Evolutionary conservation across 2,329 filamentous ascomycete genomes (phyloP).

Genomic region (Phialophora tarda): DNA sequence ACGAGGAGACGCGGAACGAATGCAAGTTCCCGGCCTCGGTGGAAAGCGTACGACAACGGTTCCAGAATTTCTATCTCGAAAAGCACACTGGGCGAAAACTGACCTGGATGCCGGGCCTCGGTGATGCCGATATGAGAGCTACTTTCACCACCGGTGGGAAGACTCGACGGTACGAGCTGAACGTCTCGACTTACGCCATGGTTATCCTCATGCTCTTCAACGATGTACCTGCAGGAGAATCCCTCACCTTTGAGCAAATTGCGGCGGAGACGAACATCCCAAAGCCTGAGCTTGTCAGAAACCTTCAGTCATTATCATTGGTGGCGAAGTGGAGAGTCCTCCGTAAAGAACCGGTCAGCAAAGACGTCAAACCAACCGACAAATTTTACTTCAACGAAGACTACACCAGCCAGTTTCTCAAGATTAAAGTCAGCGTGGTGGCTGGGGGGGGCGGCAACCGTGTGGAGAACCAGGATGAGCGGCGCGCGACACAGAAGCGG

Average conservation of each 20-base stretch:
- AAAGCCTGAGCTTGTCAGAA: constrained; percentile 72
- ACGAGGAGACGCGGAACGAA: constrained; percentile 55
- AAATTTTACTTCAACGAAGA: constrained; percentile 80
- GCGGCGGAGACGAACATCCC: constrained; percentile 82
- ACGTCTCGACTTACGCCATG: constrained; percentile 92
- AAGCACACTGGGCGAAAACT: constrained; percentile 87
- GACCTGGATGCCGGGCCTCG: constrained; percentile 78
- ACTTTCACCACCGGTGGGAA: constrained; percentile 76
- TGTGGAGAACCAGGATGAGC: constrained; percentile 73
- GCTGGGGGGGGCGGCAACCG: constrained; percentile 75
- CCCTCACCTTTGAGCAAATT: constrained; percentile 74
- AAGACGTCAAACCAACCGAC: constrained; percentile 76
- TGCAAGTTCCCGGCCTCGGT: constrained; percentile 79
- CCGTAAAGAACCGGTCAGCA: constrained; percentile 77
- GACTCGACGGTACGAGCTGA: constrained; percentile 81
- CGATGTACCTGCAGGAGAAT: constrained; percentile 62
- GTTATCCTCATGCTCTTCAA: constrained; percentile 90
- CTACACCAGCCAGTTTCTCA: constrained; percentile 81
- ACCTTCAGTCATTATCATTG: constrained; percentile 80
- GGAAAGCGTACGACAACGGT: constrained; percentile 76
- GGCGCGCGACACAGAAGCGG: constrained; percentile 58
- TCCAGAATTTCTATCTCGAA: constrained; percentile 84
- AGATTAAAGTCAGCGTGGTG: constrained; percentile 88
- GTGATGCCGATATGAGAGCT: constrained; percentile 85
- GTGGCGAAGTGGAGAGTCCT: constrained; percentile 82